Evolutionary conservation across 768 basidiomycete genomes (phyloP), one percentile per base, ranked within the genome.

Genomic region (Podaxis rugospora): DNA sequence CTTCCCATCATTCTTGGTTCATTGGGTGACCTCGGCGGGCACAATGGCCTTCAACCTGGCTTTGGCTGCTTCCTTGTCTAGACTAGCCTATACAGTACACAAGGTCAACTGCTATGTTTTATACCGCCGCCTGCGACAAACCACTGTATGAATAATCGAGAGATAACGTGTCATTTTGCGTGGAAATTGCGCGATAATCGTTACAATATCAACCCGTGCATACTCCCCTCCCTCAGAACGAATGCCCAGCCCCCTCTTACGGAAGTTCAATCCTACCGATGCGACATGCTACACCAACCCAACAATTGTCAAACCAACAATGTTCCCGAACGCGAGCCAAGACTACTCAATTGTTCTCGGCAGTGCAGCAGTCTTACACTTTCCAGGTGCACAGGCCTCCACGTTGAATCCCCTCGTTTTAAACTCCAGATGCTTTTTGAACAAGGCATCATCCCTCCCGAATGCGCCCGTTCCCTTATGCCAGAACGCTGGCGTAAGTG

Each of bases 401-500:
- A 77, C 72, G 13, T 69, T 65, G n/a, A 69, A 71, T 25, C 78
- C 79, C 16, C 79, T 69, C 11, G 74, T 75, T 40, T 75, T 70
- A 63, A 78, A 79, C 27, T 70, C 71, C 65, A 79, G 80, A 70
- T 78, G 85, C 36, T 78, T 66, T 42, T 79, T 68, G 64, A 81
- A 81, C 4, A 76, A 74, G 11, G 70, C 69, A 40, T 81, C 77
- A 65, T 85, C 80, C 16, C 69, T 61, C 46, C 70, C 78, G 62
- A 86, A 82, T 0, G 73, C 78, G 57, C 83, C 83, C 0, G 85
- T 86, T 5, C 86, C 74, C 46, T 72, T 71, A 67, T 87, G 86
- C 86, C 85, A 87, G 72, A 87, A 87, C 6, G 78, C 70, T 2
- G 83, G 76, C 23, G 71, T 74, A 11, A 87, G 74, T 1, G 84